Percentiles rank a stretch among this genome's conserved stretches.
phyloP scores from a whole-genome alignment of 208 protist genomes.

The Crithidia bombi region DNA sequence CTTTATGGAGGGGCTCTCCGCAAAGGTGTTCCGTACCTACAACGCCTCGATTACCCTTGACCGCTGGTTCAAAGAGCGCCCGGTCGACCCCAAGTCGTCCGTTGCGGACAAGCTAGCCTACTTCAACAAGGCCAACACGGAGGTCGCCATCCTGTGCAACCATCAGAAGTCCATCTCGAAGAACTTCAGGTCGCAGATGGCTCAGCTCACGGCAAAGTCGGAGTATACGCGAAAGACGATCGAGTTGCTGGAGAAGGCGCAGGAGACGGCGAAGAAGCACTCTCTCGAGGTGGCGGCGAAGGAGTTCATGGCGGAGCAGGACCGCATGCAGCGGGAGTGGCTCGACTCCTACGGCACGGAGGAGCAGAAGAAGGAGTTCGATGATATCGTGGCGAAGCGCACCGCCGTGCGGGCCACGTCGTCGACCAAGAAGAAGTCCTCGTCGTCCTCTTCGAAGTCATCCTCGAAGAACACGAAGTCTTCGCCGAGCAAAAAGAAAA shows the following conservation, averaged over 20 bases:
- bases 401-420: conserved; percentile 32
- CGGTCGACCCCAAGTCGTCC: conserved; percentile 67
- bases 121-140: conserved; percentile 98
- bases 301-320: conserved; percentile 84
- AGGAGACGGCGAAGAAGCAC: conserved; percentile 61
- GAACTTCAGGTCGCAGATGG: conserved; percentile 77
- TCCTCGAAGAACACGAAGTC: conserved; percentile 41
- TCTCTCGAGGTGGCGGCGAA: conserved; percentile 77
- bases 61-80: conserved; percentile 94
- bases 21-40: conserved; percentile 99
- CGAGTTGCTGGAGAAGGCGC: conserved; percentile 77
- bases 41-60: conserved; percentile 99
- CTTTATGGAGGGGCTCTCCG: conserved; percentile 96
- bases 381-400: conserved; percentile 78
- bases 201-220: conserved; percentile 81
- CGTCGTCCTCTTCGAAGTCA: conserved; percentile 18
- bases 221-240: conserved; percentile 81
- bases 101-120: conserved; percentile 92
- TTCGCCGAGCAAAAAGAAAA: conserved; percentile 42
- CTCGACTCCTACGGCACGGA: conserved; percentile 89
- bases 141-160: conserved; percentile 99
- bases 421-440: conserved; percentile 40
- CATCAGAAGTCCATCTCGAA: conserved; percentile 98
- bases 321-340: conserved; percentile 89
- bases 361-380: conserved; percentile 89